Evolutionary conservation across 176 grass and related monocot genomes (phyloP).

Genomic region (Avena atlantica): DNA sequence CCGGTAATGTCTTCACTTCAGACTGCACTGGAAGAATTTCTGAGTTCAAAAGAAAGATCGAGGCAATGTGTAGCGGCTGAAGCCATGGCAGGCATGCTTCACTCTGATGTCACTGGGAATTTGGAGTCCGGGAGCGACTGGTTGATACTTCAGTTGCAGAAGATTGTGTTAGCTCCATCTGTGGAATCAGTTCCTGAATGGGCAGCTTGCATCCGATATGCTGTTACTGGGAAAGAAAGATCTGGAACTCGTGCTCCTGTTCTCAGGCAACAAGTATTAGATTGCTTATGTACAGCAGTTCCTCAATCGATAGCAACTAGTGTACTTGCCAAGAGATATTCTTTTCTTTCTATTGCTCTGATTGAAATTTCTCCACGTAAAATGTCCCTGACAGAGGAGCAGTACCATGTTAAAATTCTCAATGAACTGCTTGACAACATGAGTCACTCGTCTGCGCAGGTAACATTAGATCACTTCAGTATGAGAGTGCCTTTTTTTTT

Average conservation of each 20-base stretch:
- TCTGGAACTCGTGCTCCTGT: conserved; percentile 70
- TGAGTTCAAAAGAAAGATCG: conserved; percentile 89
- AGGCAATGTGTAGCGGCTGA: conserved; percentile 98
- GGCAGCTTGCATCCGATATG: conserved; percentile 94
- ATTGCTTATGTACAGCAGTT: conserved; percentile 69
- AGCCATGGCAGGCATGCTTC: conserved; percentile 90
- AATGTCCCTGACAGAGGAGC: conserved; percentile 69
- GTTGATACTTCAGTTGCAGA: conserved; percentile 75
- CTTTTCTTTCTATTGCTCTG: conserved; percentile 84
- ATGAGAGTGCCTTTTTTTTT: neutral
- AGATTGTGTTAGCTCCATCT: conserved; percentile 80
- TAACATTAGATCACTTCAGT: conserved; percentile 42
- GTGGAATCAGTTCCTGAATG: conserved; percentile 95
- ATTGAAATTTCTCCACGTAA: conserved; percentile 84
- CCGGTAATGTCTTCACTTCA: conserved; percentile 67
- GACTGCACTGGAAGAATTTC: conserved; percentile 72
- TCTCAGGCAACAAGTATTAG: conserved; percentile 83
- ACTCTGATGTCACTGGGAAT: conserved; percentile 76
- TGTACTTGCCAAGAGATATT: conserved; percentile 93
- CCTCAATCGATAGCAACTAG: conserved; percentile 72
- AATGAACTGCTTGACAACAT: conserved; percentile 89
- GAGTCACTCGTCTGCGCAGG: conserved; percentile 90
- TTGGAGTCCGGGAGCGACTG: conserved; percentile 65
- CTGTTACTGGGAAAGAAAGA: conserved; percentile 93
- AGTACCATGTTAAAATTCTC: conserved; percentile 80